Conservation (phyloP, 345 rosid genomes). For the Corchorus olitorius region DNA sequence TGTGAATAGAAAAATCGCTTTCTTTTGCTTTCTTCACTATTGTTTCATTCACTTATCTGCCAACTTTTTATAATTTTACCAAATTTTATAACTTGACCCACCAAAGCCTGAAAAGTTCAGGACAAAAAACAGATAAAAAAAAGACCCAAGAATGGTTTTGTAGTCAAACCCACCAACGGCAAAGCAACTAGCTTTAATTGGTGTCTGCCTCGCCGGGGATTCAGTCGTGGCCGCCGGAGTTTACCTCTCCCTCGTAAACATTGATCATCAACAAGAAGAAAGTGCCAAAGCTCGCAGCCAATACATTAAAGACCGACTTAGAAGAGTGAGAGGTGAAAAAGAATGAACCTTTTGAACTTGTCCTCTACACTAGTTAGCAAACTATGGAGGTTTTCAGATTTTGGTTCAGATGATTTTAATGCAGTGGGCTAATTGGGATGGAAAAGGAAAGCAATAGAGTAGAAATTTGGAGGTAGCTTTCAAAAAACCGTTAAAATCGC, state of each 20-base stretch:
- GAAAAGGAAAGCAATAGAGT: too few species aligned
- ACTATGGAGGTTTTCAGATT: too few species aligned
- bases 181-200: slow-evolving; percentile 51
- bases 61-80: too few species aligned
- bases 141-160: slow-evolving; percentile 35
- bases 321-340: slow-evolving; percentile 19
- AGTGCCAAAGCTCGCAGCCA: slow-evolving; percentile 65
- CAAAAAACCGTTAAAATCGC: neutral
- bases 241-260: slow-evolving; percentile 56
- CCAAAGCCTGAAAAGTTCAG: neutral
- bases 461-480: neutral
- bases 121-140: neutral
- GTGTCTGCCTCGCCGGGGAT: slow-evolving; percentile 45
- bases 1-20: neutral
- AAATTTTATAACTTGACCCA: too few species aligned
- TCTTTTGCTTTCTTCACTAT: too few species aligned
- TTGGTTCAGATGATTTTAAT: too few species aligned
- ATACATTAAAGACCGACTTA: slow-evolving; percentile 57
- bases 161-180: slow-evolving; percentile 71
- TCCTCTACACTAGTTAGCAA: too few species aligned
- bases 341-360: too few species aligned
- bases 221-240: slow-evolving; percentile 57
- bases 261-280: slow-evolving; percentile 67
- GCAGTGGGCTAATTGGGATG: too few species aligned
- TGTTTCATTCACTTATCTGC: too few species aligned